Evolutionary conservation across 352 stramenopile genomes (phyloP).

Genomic region (Sclerospora graminicola): DNA sequence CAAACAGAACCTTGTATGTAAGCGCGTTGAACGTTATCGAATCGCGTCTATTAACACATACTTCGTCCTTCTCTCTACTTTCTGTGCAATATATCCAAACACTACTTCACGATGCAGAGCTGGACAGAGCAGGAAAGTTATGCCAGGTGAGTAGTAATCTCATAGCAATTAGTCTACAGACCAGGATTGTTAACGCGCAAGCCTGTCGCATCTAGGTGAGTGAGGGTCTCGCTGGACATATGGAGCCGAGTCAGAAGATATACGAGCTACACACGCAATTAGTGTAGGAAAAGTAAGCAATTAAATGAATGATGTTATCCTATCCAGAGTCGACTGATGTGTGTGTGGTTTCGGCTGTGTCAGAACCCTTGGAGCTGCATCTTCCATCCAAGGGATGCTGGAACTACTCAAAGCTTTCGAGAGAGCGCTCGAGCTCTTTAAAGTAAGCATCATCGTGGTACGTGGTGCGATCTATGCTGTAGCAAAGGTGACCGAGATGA

Average conservation of each 20-base stretch:
- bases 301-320: too few species aligned
- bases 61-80: too few species aligned
- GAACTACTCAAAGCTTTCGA: conserved; percentile 31
- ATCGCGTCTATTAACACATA: too few species aligned
- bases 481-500: neutral
- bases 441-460: conserved; percentile 47
- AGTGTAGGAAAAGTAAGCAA: conserved; percentile 41
- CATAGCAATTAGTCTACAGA: neutral
- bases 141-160: too few species aligned
- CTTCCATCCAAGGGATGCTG: conserved; percentile 34
- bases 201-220: conserved; percentile 17
- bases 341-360: neutral
- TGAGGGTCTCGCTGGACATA: conserved; percentile 28
- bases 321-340: neutral
- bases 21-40: too few species aligned
- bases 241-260: conserved; percentile 29
- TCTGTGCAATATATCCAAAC: too few species aligned
- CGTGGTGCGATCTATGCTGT: neutral
- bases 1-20: too few species aligned
- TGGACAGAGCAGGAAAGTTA: too few species aligned
- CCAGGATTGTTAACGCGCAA: too few species aligned
- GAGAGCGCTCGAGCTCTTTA: conserved; percentile 49
- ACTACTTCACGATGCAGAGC: too few species aligned
- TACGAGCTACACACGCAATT: conserved; percentile 36
- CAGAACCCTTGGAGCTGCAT: too few species aligned